These are phyloP conservation scores for Pistacia atlantica DNA, from an alignment of 345 rosid species.

Conservation along the genomic window DNA sequence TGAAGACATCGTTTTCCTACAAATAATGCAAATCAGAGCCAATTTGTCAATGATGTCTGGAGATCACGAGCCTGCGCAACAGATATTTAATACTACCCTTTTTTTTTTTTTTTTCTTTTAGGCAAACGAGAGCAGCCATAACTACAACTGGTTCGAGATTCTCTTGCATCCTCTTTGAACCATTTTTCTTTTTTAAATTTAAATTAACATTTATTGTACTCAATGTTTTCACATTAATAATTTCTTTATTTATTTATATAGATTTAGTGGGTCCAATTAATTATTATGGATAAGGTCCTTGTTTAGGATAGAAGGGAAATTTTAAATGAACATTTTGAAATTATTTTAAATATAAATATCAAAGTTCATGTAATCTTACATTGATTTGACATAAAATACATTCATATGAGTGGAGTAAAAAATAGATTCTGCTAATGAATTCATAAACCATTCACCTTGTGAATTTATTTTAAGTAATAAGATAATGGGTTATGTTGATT, in stretches of 20 bases:
- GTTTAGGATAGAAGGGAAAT: neutral
- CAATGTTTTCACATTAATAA: constrained; percentile 11
- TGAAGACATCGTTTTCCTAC: neutral
- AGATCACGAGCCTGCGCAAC: constrained; percentile 31
- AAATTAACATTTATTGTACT: constrained; percentile 12
- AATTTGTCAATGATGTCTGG: constrained; percentile 15
- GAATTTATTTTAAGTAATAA: too few species aligned
- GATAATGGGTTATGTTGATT: too few species aligned
- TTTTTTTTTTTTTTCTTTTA: neutral
- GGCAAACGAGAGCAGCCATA: neutral
- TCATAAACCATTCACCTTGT: too few species aligned
- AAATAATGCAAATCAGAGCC: constrained; percentile 1
- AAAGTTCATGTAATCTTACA: too few species aligned
- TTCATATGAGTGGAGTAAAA: too few species aligned
- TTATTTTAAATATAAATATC: too few species aligned
- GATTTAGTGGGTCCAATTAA: constrained; percentile 23
- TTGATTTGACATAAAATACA: too few species aligned
- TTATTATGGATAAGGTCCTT: neutral
- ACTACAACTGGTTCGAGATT: constrained; percentile 13
- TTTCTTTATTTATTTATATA: neutral
- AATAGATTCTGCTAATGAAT: too few species aligned
- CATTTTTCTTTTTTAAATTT: neutral
- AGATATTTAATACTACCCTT: constrained; percentile 22
- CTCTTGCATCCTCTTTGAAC: neutral
- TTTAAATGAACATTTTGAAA: too few species aligned